These are phyloP conservation scores for Linnemannia zychae DNA, from an alignment of 192 early-diverging fungal genomes.

Conservation along the genomic window DNA sequence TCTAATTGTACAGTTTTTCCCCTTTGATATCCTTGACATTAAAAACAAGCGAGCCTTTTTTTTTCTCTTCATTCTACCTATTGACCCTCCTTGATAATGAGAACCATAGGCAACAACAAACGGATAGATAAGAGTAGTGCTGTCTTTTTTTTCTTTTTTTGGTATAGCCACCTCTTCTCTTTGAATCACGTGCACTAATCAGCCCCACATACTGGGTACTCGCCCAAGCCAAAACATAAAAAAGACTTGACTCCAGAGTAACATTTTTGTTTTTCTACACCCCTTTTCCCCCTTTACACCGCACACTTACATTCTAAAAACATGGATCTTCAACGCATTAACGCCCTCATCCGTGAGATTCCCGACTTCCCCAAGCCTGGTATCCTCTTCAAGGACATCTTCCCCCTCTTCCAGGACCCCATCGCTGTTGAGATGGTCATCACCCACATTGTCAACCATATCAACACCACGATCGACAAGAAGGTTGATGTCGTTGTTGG, in stretches of 20 bases:
- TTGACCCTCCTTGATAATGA: not conserved
- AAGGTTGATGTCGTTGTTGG: conserved; percentile 94
- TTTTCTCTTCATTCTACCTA: not conserved
- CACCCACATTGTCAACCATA: conserved; percentile 87
- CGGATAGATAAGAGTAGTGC: not conserved
- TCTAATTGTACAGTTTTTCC: not conserved
- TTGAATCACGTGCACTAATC: too few relatives aligned
- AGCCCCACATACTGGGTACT: too few relatives aligned
- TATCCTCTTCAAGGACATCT: conserved; percentile 97
- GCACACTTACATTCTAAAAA: not conserved
- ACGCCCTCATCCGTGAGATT: conserved; percentile 54
- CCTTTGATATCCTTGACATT: not conserved
- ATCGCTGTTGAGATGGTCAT: conserved; percentile 92
- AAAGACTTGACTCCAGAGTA: not conserved
- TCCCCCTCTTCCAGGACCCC: conserved; percentile 96
- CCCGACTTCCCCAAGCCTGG: conserved; percentile 72
- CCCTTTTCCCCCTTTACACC: not conserved
- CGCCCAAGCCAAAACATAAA: too few relatives aligned
- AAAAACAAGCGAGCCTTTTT: not conserved
- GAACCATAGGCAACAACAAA: not conserved
- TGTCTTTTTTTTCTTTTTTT: too few relatives aligned
- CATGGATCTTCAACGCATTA: conserved; percentile 56
- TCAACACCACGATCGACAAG: conserved; percentile 69
- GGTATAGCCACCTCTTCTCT: too few relatives aligned
- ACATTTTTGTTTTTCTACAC: not conserved